Evolutionary conservation across 768 basidiomycete genomes (phyloP), one percentile per base, ranked within the genome.

Genomic region (Ephemerocybe angulata): DNA sequence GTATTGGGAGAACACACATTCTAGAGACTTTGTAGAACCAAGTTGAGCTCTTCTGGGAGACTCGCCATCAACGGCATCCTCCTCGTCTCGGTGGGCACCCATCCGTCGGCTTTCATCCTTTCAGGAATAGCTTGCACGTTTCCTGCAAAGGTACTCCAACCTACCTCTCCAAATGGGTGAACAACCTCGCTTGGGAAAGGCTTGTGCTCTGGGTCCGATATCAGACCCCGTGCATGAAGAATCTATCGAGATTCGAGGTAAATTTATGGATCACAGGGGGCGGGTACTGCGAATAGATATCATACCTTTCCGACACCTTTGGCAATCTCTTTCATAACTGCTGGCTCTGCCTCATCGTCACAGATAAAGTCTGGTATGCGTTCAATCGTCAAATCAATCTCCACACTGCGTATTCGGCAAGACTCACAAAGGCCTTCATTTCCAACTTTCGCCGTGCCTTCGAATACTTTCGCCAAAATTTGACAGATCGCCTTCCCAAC

Each of bases 61-160:
- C 65, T 63, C 1, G 70, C 71, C 44, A 74, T 65, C 41, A 74
- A 67, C 55, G 90, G 77, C 58, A 75, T 65, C 28, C 70, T 72
- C 59, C 86, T 83, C 10, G 87, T 63, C 5, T 75, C 67, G 52
- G 76, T 69, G 22, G 89, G 58, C 53, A 79, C 75, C 3, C 76
- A 58, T 1, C 59, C 62, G 4, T n/a, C 65, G 40, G 24, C 42
- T 49, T 61, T 57, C 44, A 67, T 72, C 44, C 65, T 58, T 19
- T 62, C 52, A 4, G 71, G 65, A 4, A 70, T 15, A 7, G 19
- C 42, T 8, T 13, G 24, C 42, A 19, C 21, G 24, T 44, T 44
- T 19, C 42, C 42, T 44, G 19, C 42, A 21, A 44, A 44, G 24
- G 24, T 25, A 22, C 19, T 4, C 42, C 42, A 44, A 7, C 42